Percentiles rank a stretch among this genome's conserved stretches.
Conservation (phyloP, 163 green algal species). For the Prototheca cutis region DNA sequence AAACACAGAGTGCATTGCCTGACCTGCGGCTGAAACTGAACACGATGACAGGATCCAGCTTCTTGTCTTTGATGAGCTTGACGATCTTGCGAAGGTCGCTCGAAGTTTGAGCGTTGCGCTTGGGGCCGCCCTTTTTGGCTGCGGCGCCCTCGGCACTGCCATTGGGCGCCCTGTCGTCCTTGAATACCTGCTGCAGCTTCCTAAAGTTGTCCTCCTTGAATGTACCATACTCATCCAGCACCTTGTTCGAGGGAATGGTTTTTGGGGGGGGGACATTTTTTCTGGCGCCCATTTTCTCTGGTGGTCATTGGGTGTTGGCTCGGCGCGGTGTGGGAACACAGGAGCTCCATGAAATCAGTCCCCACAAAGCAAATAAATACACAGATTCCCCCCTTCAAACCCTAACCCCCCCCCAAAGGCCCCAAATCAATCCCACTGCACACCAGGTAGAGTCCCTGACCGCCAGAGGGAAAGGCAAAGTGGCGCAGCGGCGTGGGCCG, state of each 20-base stretch:
- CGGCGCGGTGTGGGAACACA: too few species aligned
- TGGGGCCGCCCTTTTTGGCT: slow-evolving; percentile 6
- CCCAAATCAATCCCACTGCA: too few species aligned
- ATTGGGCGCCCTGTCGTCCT: too few species aligned
- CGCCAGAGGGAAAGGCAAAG: slow-evolving; percentile 64
- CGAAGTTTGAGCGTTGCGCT: neutral
- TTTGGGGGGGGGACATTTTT: too few species aligned
- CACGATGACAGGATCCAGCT: slow-evolving; percentile 69
- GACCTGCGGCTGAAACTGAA: slow-evolving; percentile 66
- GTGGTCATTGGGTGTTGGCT: too few species aligned
- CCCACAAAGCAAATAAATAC: too few species aligned
- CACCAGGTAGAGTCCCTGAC: slow-evolving; percentile 56
- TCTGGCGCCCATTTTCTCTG: too few species aligned
- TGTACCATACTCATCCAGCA: slow-evolving; percentile 55
- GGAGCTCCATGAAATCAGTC: too few species aligned
- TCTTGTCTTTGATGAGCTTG: slow-evolving; percentile 43
- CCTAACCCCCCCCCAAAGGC: too few species aligned
- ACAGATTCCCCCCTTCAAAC: too few species aligned
- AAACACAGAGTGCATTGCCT: too few species aligned
- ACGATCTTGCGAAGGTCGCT: slow-evolving; percentile 42
- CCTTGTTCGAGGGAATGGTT: slow-evolving; percentile 8
- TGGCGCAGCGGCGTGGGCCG: slow-evolving; percentile 85
- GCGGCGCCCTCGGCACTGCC: slow-evolving; percentile 4
- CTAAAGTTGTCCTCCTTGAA: slow-evolving; percentile 51
- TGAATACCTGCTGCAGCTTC: slow-evolving; percentile 24